Percentiles rank a stretch among this genome's conserved stretches.
Evolutionary conservation across 2,329 filamentous ascomycete species (phyloP).

Genomic region (Monilinia aucupariae): DNA sequence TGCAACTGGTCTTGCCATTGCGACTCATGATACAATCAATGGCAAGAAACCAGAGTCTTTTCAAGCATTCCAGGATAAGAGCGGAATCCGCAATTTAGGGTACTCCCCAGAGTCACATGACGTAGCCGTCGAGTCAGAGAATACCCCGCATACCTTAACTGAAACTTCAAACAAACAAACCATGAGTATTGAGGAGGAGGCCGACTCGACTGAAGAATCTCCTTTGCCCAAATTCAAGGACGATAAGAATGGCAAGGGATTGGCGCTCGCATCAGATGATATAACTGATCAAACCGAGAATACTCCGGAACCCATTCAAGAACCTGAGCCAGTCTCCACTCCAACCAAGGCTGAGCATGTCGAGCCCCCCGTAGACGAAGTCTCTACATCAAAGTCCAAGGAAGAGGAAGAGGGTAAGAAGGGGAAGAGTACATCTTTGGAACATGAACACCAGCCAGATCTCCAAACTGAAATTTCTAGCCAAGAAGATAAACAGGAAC

Average conservation of each 20-base stretch:
- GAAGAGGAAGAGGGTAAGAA: conserved; percentile 21
- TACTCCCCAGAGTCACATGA: conserved; percentile 14
- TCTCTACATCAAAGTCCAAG: conserved; percentile 16
- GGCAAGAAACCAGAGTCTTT: conserved; percentile 40
- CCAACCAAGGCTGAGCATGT: background rate
- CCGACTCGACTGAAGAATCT: conserved; percentile 25
- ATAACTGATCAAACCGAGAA: conserved; percentile 6
- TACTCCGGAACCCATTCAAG: conserved; percentile 11
- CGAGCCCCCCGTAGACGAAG: conserved; percentile 5
- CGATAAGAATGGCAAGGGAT: conserved; percentile 27
- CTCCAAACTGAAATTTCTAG: background rate
- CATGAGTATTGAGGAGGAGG: conserved; percentile 14
- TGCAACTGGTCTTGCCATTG: conserved; percentile 26
- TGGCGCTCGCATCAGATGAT: conserved; percentile 19
- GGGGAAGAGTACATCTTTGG: background rate
- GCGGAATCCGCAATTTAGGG: conserved; percentile 17
- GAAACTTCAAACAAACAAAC: conserved; percentile 9
- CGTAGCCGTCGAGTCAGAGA: conserved; percentile 19
- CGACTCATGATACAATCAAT: conserved; percentile 29
- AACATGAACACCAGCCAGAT: background rate
- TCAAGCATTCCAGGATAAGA: conserved; percentile 25
- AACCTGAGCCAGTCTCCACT: conserved; percentile 2
- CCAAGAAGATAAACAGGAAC: background rate
- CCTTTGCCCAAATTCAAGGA: conserved; percentile 35
- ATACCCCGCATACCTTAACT: conserved; percentile 21